These are phyloP conservation scores for Coniochaeta prunicola DNA, from an alignment of 2,329 filamentous ascomycete genomes.

Conservation along the genomic window DNA sequence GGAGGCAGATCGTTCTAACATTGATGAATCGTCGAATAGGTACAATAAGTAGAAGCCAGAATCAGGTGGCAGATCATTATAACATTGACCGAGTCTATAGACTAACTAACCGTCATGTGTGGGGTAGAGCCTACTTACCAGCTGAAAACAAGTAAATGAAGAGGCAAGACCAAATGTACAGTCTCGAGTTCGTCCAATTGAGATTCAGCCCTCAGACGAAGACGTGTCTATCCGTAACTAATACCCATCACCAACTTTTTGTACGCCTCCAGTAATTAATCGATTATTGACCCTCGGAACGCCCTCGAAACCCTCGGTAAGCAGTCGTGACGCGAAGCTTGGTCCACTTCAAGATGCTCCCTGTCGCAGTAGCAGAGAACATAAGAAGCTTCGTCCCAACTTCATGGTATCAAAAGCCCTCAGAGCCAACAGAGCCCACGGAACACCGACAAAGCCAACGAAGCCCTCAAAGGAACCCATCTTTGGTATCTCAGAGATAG, in stretches of 20 bases:
- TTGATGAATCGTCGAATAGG: too few relatives aligned
- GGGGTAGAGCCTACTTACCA: slow-evolving; percentile 3
- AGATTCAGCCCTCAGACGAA: not conserved
- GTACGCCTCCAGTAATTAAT: not conserved
- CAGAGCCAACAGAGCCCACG: slow-evolving; percentile 11
- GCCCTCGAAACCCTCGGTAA: not conserved
- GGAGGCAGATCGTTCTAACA: too few relatives aligned
- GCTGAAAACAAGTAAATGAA: slow-evolving; percentile 1
- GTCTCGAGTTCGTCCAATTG: not conserved
- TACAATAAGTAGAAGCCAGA: too few relatives aligned
- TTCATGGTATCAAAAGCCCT: slow-evolving; percentile 10
- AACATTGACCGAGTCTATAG: too few relatives aligned
- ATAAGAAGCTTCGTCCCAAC: slow-evolving; percentile 11
- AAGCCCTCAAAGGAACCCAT: slow-evolving; percentile 9
- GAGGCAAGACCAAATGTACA: too few relatives aligned
- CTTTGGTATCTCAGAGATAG: not conserved
- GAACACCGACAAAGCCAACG: slow-evolving; percentile 11
- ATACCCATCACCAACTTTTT: slow-evolving; percentile 1
- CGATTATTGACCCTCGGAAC: not conserved
- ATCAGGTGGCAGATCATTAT: too few relatives aligned
- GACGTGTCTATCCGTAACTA: not conserved
- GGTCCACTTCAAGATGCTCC: slow-evolving; percentile 9
- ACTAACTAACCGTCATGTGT: not conserved
- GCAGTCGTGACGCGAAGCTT: slow-evolving; percentile 6
- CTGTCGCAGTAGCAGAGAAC: not conserved